Evolutionary conservation across 1,139 yeast genomes (phyloP).

Genomic region (Kodamaea derodonti): DNA sequence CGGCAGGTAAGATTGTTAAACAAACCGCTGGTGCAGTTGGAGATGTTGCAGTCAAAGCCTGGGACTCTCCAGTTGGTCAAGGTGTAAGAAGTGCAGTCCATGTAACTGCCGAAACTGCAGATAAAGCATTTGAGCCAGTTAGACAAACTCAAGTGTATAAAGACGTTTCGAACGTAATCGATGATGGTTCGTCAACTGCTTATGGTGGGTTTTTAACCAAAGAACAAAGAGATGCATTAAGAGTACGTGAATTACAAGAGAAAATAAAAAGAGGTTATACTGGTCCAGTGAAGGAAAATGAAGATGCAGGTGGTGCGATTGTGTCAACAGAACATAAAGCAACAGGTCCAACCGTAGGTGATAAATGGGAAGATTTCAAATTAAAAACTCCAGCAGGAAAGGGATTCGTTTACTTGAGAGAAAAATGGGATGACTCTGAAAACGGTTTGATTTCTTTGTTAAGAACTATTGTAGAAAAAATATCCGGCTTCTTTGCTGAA

Average conservation of each 20-base stretch:
- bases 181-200: constrained; percentile 82
- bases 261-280: constrained; percentile 31
- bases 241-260: constrained; percentile 58
- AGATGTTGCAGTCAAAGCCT: constrained; percentile 81
- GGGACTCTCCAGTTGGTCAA: constrained; percentile 95
- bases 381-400: constrained; percentile 70
- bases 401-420: constrained; percentile 56
- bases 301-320: constrained; percentile 80
- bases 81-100: constrained; percentile 80
- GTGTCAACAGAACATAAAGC: constrained; percentile 82
- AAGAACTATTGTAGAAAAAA: constrained; percentile 75
- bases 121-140: constrained; percentile 90
- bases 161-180: constrained; percentile 83
- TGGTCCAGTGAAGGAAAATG: constrained; percentile 75
- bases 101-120: constrained; percentile 77
- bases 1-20: constrained; percentile 78
- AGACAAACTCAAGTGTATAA: constrained; percentile 87
- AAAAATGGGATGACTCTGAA: constrained; percentile 90
- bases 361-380: constrained; percentile 67
- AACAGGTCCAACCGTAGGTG: constrained; percentile 64
- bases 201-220: constrained; percentile 93
- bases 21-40: constrained; percentile 96
- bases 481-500: constrained; percentile 89
- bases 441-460: constrained; percentile 82
- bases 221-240: constrained; percentile 73